Conservation (phyloP, 257 asterid species). For the Gentiana macrophylla region DNA sequence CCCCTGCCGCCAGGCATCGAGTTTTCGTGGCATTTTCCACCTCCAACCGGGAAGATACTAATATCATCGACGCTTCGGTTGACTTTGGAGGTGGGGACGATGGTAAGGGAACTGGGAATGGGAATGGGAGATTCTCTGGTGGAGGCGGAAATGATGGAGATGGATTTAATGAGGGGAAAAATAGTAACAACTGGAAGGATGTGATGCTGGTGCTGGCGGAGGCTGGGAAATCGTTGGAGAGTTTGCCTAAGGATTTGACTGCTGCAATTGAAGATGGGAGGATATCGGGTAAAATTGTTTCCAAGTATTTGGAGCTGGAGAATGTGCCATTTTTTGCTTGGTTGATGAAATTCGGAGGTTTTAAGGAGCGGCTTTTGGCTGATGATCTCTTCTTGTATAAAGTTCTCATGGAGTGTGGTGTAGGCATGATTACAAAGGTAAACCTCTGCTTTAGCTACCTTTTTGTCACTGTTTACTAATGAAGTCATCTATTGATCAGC, state of each 20-base stretch:
- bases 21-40: slow-evolving; percentile 20
- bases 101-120: slow-evolving; percentile 4
- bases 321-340: slow-evolving; percentile 54
- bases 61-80: slow-evolving; percentile 12
- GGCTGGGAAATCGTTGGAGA: slow-evolving; percentile 68
- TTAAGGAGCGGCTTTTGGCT: slow-evolving; percentile 89
- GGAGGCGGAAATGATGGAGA: slow-evolving; percentile 18
- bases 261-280: slow-evolving; percentile 71
- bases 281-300: slow-evolving; percentile 58
- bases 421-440: slow-evolving; percentile 93
- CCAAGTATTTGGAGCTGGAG: slow-evolving; percentile 61
- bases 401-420: slow-evolving; percentile 85
- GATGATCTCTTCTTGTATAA: slow-evolving; percentile 93
- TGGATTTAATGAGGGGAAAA: slow-evolving; percentile 25
- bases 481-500: no score
- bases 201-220: slow-evolving; percentile 48
- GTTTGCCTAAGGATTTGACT: slow-evolving; percentile 73
- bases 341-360: slow-evolving; percentile 78
- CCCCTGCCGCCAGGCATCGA: slow-evolving; percentile 13
- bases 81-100: slow-evolving; percentile 4
- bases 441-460: not conserved
- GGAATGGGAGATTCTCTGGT: slow-evolving; percentile 13
- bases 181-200: slow-evolving; percentile 41
- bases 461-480: no score
- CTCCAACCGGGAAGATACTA: slow-evolving; percentile 14